phyloP scores from a whole-genome alignment of 345 rosid species.

The Moricandia moricandioides region DNA sequence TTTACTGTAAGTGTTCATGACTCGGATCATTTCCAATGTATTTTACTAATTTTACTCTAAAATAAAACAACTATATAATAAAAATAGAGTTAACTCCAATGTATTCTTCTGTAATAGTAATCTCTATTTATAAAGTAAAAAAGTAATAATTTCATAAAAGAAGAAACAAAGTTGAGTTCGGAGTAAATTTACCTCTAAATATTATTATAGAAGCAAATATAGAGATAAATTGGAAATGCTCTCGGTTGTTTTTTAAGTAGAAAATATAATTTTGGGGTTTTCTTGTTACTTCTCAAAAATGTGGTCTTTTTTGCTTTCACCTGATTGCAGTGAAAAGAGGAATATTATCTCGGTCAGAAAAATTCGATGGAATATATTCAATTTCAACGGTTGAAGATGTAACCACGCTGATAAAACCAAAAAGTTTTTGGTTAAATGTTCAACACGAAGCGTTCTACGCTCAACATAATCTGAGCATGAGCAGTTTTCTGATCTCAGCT shows the following conservation, averaged over 20 bases:
- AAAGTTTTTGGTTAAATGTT: constrained; percentile 65
- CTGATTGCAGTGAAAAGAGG: not conserved
- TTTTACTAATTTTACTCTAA: no score
- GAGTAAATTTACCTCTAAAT: no score
- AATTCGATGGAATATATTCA: not conserved
- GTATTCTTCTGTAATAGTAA: no score
- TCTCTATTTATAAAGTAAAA: no score
- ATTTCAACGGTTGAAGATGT: constrained; percentile 46
- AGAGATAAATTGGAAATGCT: no score
- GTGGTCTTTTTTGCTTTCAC: not conserved
- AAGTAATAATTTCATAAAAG: not conserved
- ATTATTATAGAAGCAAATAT: no score
- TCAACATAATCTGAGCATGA: constrained; percentile 65
- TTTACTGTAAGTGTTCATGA: constrained; percentile 36
- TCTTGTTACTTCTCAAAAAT: not conserved
- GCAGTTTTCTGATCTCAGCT: constrained; percentile 45
- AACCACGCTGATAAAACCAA: constrained; percentile 23
- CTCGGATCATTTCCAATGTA: not conserved
- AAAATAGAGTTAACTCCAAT: no score
- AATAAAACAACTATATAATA: no score
- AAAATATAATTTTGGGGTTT: not conserved
- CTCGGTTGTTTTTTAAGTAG: no score
- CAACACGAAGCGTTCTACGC: constrained; percentile 64
- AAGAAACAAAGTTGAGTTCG: no score
- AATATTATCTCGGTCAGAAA: not conserved